Evolutionary conservation across 768 basidiomycete genomes (phyloP).

Genomic region (Tremella yokohamensis): DNA sequence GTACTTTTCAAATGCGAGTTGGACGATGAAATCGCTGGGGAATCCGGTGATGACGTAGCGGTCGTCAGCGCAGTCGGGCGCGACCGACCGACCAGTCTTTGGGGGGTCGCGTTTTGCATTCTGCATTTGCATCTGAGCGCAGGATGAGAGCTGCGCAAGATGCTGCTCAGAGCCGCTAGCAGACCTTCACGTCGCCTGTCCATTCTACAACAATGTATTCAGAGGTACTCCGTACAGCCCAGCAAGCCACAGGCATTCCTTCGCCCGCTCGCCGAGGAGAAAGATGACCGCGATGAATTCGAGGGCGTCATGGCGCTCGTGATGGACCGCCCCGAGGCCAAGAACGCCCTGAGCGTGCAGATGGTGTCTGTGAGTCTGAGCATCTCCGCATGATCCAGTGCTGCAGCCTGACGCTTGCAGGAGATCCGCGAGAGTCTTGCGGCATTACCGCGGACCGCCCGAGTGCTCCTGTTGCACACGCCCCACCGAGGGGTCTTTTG

Average conservation of each 20-base stretch:
- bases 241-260: conserved; percentile 32
- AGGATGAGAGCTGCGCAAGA: too few relatives aligned
- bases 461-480: conserved; percentile 79
- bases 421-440: conserved; percentile 70
- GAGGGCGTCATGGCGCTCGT: conserved; percentile 69
- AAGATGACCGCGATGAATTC: conserved; percentile 19
- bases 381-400: conserved; percentile 4
- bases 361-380: conserved; percentile 61
- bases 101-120: too few relatives aligned
- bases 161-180: too few relatives aligned
- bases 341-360: conserved; percentile 77
- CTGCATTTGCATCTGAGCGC: too few relatives aligned
- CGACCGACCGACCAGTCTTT: too few relatives aligned
- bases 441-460: conserved; percentile 56
- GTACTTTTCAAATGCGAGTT: background rate
- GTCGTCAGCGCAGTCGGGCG: too few relatives aligned
- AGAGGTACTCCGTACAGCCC: background rate
- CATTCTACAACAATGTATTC: too few relatives aligned
- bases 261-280: conserved; percentile 14
- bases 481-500: conserved; percentile 76
- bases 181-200: too few relatives aligned
- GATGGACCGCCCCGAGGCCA: conserved; percentile 76
- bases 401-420: conserved; percentile 51
- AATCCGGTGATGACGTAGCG: background rate
- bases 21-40: conserved; percentile 1